phyloP scores from a whole-genome alignment of 495 filamentous ascomycete genomes.

The Cercophora samala region DNA sequence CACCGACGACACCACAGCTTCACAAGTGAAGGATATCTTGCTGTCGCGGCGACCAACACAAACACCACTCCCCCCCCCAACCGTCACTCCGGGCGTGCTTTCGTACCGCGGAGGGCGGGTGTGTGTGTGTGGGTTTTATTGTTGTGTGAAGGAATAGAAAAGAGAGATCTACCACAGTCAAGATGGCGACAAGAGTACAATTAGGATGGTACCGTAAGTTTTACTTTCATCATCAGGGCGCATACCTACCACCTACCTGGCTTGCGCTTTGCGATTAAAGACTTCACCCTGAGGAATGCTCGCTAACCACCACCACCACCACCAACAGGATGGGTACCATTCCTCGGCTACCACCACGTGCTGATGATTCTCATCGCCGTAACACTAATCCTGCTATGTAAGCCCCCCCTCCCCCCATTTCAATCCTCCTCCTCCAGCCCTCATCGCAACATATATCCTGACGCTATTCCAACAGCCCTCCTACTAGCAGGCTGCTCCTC shows the following conservation, averaged over 20 bases:
- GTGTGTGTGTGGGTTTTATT: not conserved
- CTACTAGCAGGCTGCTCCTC: constrained; percentile 77
- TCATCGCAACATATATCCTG: not conserved
- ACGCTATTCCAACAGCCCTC: no score
- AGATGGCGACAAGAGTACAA: constrained; percentile 36
- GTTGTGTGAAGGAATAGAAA: not conserved
- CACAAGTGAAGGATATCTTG: not conserved
- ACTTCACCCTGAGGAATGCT: not conserved
- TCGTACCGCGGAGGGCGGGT: not conserved
- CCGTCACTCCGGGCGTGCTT: not conserved
- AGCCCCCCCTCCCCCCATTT: constrained; percentile 32
- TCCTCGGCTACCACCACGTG: constrained; percentile 97
- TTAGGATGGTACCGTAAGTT: constrained; percentile 48
- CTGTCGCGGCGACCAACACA: not conserved
- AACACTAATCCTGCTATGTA: constrained; percentile 92
- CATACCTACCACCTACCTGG: not conserved
- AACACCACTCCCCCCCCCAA: not conserved
- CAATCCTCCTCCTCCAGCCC: constrained; percentile 7
- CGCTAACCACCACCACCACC: not conserved
- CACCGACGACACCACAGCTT: not conserved
- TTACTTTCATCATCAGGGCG: not conserved
- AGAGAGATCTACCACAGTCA: constrained; percentile 2
- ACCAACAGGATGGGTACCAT: constrained; percentile 74
- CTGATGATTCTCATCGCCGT: constrained; percentile 96
- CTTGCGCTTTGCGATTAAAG: not conserved